Base-by-base conservation (phyloP, 1,284 basidiomycete genomes). In the Exobasidium cylindrosporum region DNA sequence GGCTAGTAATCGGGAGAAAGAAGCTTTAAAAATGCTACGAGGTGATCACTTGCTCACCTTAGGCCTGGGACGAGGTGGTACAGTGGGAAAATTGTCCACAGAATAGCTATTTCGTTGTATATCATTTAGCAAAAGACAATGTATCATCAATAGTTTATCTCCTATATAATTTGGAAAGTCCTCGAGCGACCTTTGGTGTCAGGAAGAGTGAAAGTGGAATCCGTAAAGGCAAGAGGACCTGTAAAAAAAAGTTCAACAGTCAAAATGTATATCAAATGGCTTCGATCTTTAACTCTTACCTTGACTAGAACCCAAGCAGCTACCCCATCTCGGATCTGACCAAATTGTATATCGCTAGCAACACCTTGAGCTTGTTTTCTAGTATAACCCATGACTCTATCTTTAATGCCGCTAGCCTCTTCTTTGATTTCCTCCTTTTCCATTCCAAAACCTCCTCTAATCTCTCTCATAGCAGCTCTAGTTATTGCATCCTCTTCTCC, bases 251-350 rank as follows among this genome's bases (percentile, higher is more conserved):
- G n/a, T n/a, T n/a, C n/a, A n/a, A n/a, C n/a, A n/a, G n/a, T n/a
- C n/a, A n/a, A n/a, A n/a, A n/a, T n/a, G n/a, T n/a, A n/a, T n/a
- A n/a, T n/a, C n/a, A n/a, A n/a, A n/a, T n/a, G n/a, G n/a, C n/a
- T n/a, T n/a, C n/a, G n/a, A n/a, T n/a, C n/a, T n/a, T n/a, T n/a
- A n/a, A n/a, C n/a, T n/a, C 35, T 58, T 32, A 61, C 59, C 57
- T 62, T 62, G 7, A 62, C 61, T 14, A 62, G 45, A 3, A 62
- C 55, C 14, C 44, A 62, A 14, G 61, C 61, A 13, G 57, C 61
- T 21, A 62, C 32, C 23, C 56, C 61, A 46, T 62, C 61, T 26
- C 61, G n/a, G 21, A 62, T 46, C 32, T 62, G 56, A 6, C 57
- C 58, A 43, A 62, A 53, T 21, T 49, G 32, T 21, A 62, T 58